A percentile compares a stretch with the other conserved stretches of the same genome.
phyloP scores from a whole-genome alignment of 1,284 basidiomycete species.

The Ceratobasidium theobromae region DNA sequence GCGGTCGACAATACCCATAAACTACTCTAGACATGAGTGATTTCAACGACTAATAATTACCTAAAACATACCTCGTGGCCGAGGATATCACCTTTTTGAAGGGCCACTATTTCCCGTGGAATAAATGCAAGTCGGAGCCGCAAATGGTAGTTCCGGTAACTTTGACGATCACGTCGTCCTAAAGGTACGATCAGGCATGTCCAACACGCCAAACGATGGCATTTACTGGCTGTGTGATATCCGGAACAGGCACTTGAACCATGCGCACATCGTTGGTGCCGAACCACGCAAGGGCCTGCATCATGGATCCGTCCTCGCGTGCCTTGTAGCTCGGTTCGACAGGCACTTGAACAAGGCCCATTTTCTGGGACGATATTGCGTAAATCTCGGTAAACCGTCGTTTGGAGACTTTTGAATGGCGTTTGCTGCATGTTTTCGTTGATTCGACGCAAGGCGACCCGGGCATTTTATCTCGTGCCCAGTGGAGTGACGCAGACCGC shows the following conservation, averaged over 20 bases:
- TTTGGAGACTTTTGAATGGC: slow-evolving; percentile 43
- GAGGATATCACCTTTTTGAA: slow-evolving; percentile 73
- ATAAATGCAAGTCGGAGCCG: slow-evolving; percentile 66
- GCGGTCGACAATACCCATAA: slow-evolving; percentile 68
- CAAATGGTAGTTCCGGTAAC: slow-evolving; percentile 73
- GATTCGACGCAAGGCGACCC: background rate
- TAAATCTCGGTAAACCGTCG: slow-evolving; percentile 2
- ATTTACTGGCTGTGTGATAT: slow-evolving; percentile 58
- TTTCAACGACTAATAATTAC: background rate
- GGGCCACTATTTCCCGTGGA: slow-evolving; percentile 53
- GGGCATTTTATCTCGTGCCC: background rate
- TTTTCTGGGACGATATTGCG: slow-evolving; percentile 40
- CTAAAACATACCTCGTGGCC: slow-evolving; percentile 60
- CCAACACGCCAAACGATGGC: background rate
- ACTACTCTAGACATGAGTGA: slow-evolving; percentile 44
- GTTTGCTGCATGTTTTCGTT: slow-evolving; percentile 49
- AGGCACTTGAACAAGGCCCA: slow-evolving; percentile 50
- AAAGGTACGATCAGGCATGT: background rate
- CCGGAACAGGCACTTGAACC: slow-evolving; percentile 63
- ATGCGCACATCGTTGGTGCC: slow-evolving; percentile 55
- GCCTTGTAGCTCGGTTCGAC: slow-evolving; percentile 54
- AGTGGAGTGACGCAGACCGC: too few species aligned
- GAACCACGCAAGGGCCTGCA: slow-evolving; percentile 71
- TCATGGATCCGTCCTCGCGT: slow-evolving; percentile 54
- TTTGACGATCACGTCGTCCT: slow-evolving; percentile 64